Percentiles rank a stretch among this genome's conserved stretches.
These are phyloP conservation scores for Leishmania major DNA, from an alignment of 208 protist genomes.

Conservation along the genomic window DNA sequence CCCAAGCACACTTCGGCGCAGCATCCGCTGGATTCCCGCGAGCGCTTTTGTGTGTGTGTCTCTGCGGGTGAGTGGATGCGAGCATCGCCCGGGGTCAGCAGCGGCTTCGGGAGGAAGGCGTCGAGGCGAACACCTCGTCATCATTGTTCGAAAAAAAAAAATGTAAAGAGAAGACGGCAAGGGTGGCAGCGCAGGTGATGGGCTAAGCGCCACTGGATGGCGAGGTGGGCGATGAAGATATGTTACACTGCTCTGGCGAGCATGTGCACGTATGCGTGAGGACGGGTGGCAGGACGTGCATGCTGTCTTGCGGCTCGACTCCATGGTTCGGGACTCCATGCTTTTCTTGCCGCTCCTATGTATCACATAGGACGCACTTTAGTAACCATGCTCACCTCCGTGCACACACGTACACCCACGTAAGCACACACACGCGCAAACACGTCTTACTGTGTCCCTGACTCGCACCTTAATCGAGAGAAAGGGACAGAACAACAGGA, in stretches of 20 bases:
- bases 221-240: neutral
- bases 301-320: neutral
- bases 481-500: neutral
- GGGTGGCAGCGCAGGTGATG: neutral
- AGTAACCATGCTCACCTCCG: neutral
- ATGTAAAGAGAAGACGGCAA: neutral
- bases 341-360: neutral
- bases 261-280: neutral
- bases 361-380: neutral
- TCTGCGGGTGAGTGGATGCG: neutral
- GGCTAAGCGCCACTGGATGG: neutral
- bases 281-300: neutral
- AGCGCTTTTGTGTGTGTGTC: neutral
- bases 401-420: conserved; percentile 3
- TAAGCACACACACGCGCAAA: neutral
- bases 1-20: neutral
- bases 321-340: neutral
- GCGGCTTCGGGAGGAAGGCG: neutral
- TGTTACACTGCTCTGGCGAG: neutral
- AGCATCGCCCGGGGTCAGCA: neutral
- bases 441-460: conserved; percentile 12
- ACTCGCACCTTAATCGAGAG: neutral
- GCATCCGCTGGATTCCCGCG: neutral
- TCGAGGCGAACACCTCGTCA: neutral
- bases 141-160: neutral